Evolutionary conservation across 257 asterid genomes (phyloP).

Genomic region (Solanum ossicruentum): DNA sequence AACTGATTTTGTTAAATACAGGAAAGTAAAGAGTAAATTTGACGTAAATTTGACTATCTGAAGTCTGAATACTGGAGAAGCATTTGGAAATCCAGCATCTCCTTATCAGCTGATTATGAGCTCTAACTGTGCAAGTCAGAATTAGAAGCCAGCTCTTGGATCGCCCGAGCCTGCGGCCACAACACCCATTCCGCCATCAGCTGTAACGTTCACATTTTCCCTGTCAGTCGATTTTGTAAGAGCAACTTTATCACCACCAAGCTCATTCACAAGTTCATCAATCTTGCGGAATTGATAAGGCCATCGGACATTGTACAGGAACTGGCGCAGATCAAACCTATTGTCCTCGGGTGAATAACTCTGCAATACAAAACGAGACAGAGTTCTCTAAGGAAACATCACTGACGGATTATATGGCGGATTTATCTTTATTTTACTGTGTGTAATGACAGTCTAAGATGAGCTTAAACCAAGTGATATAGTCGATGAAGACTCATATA

Average conservation of each 20-base stretch:
- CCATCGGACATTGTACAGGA: conserved; percentile 79
- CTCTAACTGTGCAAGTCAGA: background rate
- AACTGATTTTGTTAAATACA: background rate
- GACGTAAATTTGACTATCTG: background rate
- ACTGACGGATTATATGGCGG: background rate
- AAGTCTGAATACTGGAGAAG: background rate
- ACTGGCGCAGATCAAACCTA: conserved; percentile 87
- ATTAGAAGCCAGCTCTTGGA: conserved; percentile 71
- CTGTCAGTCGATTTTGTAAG: background rate
- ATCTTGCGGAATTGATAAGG: conserved; percentile 78
- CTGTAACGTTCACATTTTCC: conserved; percentile 5
- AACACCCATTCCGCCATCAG: conserved; percentile 68
- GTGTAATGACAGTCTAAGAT: background rate
- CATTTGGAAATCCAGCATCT: background rate
- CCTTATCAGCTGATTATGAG: background rate
- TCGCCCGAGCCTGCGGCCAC: conserved; percentile 79
- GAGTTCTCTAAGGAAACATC: background rate
- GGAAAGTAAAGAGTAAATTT: background rate
- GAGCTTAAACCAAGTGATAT: background rate
- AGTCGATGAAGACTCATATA: background rate
- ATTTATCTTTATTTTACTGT: background rate
- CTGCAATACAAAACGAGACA: conserved; percentile 6
- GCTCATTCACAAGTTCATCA: conserved; percentile 54
- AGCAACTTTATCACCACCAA: conserved; percentile 12
- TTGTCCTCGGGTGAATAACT: conserved; percentile 89